Conservation (phyloP, 75 land plant genomes). For the Isoetes taiwanensis region DNA sequence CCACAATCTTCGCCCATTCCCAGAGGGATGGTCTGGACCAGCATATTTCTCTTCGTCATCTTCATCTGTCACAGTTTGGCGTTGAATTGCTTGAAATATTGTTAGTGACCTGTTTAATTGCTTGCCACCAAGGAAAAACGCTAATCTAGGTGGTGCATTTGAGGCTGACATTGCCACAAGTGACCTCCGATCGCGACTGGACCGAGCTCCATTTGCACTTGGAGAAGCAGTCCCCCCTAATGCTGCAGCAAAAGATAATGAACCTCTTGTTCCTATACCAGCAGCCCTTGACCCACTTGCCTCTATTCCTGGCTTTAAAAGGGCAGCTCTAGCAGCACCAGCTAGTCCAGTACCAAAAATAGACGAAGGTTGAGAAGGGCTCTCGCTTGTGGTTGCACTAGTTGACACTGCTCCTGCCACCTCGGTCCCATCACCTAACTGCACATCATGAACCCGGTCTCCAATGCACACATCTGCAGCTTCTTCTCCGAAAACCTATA, state of each 20-base stretch:
- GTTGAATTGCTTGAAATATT: constrained; percentile 83
- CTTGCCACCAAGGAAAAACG: constrained; percentile 63
- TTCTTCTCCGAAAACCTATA: constrained; percentile 66
- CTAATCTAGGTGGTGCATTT: constrained; percentile 48
- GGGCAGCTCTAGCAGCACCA: constrained; percentile 24
- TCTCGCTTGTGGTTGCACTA: constrained; percentile 26
- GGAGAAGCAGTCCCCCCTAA: constrained; percentile 72
- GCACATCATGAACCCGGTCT: constrained; percentile 93
- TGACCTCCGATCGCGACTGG: constrained; percentile 48
- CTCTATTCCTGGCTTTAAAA: constrained; percentile 34
- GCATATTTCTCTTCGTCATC: constrained; percentile 72
- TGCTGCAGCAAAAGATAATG: constrained; percentile 96
- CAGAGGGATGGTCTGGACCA: constrained; percentile 41
- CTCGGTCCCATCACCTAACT: constrained; percentile 62
- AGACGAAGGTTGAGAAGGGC: constrained; percentile 33
- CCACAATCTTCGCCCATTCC: constrained; percentile 75
- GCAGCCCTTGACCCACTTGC: constrained; percentile 38
- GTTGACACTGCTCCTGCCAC: constrained; percentile 30
- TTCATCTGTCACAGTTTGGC: constrained; percentile 68
- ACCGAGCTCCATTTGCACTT: constrained; percentile 38
- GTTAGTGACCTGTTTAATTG: constrained; percentile 65
- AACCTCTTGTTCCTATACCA: constrained; percentile 46
- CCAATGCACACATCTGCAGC: constrained; percentile 56
- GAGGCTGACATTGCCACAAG: constrained; percentile 20
- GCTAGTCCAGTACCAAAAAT: constrained; percentile 23